These are phyloP conservation scores for Pichia ethanolica DNA, from an alignment of 805 yeast genomes.

Conservation along the genomic window DNA sequence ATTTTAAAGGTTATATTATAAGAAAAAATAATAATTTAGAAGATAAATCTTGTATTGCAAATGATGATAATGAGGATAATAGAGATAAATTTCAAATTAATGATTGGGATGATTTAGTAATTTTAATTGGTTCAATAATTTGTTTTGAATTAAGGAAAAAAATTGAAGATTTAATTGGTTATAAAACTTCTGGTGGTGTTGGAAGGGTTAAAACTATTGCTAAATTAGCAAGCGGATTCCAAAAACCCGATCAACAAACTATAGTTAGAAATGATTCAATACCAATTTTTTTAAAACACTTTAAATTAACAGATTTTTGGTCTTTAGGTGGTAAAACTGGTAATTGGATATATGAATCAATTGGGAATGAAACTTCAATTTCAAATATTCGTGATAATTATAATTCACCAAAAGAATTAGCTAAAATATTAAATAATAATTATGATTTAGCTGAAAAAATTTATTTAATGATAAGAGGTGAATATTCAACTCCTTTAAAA, in stretches of 20 bases:
- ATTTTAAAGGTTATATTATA: slow-evolving; percentile 26
- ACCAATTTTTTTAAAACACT: slow-evolving; percentile 46
- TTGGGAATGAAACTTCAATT: slow-evolving; percentile 34
- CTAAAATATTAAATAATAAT: slow-evolving; percentile 32
- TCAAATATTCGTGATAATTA: slow-evolving; percentile 45
- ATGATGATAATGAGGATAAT: neutral
- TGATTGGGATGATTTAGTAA: slow-evolving; percentile 80
- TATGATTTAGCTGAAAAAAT: slow-evolving; percentile 45
- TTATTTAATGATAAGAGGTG: slow-evolving; percentile 60
- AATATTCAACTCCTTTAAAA: slow-evolving; percentile 43
- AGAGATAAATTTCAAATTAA: slow-evolving; percentile 7
- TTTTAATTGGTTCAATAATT: slow-evolving; percentile 58
- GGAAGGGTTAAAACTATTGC: slow-evolving; percentile 71
- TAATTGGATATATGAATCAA: slow-evolving; percentile 39
- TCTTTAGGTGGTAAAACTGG: slow-evolving; percentile 92
- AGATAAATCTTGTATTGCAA: slow-evolving; percentile 11
- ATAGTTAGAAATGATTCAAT: slow-evolving; percentile 47
- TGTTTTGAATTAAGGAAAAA: slow-evolving; percentile 45
- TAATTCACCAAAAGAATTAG: slow-evolving; percentile 30
- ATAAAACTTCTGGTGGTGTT: slow-evolving; percentile 87
- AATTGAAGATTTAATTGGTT: slow-evolving; percentile 53
- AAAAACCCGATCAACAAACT: slow-evolving; percentile 85
- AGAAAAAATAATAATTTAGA: slow-evolving; percentile 16
- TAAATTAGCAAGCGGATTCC: slow-evolving; percentile 77
- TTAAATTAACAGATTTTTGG: slow-evolving; percentile 70